These are phyloP conservation scores for Pyrus communis DNA, from an alignment of 306 rosid genomes.

Conservation along the genomic window DNA sequence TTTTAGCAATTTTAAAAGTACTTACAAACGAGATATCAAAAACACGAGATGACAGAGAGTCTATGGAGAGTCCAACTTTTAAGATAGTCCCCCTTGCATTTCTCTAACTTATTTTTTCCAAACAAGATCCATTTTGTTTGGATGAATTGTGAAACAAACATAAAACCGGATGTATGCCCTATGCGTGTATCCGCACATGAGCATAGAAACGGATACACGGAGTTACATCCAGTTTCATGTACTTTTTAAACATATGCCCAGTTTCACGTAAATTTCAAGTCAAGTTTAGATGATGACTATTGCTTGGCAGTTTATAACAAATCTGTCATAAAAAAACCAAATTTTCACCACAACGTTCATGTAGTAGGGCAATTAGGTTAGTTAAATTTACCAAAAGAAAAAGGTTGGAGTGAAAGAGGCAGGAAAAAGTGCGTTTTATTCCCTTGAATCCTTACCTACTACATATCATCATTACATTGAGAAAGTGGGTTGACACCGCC, in stretches of 20 bases:
- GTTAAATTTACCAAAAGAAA: background rate
- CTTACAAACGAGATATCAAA: too few relatives aligned
- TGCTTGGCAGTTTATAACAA: background rate
- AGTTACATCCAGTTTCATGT: background rate
- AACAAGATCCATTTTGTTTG: background rate
- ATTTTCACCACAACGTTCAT: background rate
- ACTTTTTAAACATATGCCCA: too few relatives aligned
- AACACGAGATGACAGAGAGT: too few relatives aligned
- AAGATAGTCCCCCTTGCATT: too few relatives aligned
- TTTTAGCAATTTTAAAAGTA: too few relatives aligned
- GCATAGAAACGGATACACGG: too few relatives aligned
- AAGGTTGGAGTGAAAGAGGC: background rate
- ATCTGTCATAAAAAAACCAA: background rate
- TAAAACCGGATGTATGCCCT: background rate
- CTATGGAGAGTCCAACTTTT: too few relatives aligned
- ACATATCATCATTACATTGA: conserved; percentile 24
- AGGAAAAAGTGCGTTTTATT: conserved; percentile 12
- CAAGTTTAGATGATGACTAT: background rate
- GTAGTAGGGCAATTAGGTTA: background rate
- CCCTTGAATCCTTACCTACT: background rate
- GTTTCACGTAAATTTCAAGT: too few relatives aligned
- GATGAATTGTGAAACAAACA: background rate
- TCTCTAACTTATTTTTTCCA: background rate
- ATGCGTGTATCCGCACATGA: too few relatives aligned
- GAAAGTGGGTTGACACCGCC: conserved; percentile 32